A percentile compares a stretch with the other conserved stretches of the same genome.
phyloP scores from a whole-genome alignment of 176 grass and related monocot species.

The Chrysopogon serrulatus region DNA sequence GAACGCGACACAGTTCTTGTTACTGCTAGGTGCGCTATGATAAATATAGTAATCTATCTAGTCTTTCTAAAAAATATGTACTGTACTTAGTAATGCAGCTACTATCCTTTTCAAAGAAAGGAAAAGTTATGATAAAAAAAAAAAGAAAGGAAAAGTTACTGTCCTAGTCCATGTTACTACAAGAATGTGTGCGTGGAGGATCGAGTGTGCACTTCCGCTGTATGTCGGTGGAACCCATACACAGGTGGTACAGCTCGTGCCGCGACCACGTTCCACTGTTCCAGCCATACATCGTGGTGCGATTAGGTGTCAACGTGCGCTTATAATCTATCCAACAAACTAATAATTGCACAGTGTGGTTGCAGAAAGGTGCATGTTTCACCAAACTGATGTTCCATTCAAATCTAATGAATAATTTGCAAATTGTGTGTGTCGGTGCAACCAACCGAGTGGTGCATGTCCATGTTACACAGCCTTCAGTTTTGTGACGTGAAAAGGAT shows the following conservation, averaged over 20 bases:
- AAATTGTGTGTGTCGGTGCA: conserved; percentile 7
- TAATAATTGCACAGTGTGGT: background rate
- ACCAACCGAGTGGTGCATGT: background rate
- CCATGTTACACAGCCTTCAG: too few relatives aligned
- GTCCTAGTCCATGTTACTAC: too few relatives aligned
- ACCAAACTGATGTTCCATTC: background rate
- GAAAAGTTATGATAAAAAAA: too few relatives aligned
- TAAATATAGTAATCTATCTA: background rate
- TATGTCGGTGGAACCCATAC: background rate
- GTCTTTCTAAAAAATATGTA: background rate
- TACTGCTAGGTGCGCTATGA: background rate
- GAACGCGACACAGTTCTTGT: background rate
- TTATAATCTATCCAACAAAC: background rate
- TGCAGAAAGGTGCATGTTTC: background rate
- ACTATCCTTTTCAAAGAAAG: background rate
- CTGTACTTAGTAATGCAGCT: background rate
- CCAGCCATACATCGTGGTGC: background rate
- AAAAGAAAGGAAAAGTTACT: background rate
- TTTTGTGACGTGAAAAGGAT: too few relatives aligned
- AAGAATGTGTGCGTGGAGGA: background rate
- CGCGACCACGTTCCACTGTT: background rate
- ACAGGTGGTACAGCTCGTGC: background rate
- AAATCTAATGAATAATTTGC: background rate
- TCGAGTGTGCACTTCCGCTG: background rate
- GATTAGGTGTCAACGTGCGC: background rate